Base-by-base conservation (phyloP, 228 moss, liverwort and hornwort genomes). In the Sphagnum magellanicum region DNA sequence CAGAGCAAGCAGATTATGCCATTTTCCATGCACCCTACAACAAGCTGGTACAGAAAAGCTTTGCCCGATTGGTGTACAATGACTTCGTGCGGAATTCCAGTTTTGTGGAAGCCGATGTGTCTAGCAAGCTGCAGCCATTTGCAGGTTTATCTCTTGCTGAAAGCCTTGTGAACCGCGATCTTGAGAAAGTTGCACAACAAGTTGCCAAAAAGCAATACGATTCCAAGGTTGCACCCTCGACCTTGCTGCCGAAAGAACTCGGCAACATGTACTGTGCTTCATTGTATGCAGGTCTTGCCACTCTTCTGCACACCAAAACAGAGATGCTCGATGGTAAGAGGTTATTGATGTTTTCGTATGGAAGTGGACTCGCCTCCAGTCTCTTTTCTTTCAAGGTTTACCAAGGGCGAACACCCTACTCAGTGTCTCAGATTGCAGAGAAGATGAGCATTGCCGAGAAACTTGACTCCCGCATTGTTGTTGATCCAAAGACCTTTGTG, bases 231-330 rank as follows among this genome's bases (percentile, higher is more conserved):
- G 86, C 67, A 61, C 93, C 97, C 65, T 74, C 93, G 53, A 83
- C 85, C 16, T 52, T 88, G 73, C 71, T 98, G 73, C 93, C 93
- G 46, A 98, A 98, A 76, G 84, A 84, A 72, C 80, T 98, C 32
- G 97, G 89, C 68, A 98, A 98, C 75, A 93, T 93, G 97, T 91
- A 93, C 67, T 98, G 97, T 79, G 93, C 93, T 59, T 90, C 97
- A n/a, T 79, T 93, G 16, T 93, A 98, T 75, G 93, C 93, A 59
- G 93, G 93, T 52, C 83, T 98, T 63, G 93, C 88, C 67, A 87
- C 90, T 5, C 87, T 93, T 49, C 74, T 98, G 61, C 85, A 93
- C 69, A 93, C 75, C 69, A 81, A 98, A 77, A 51, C 82, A 65
- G 87, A 87, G 5, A 73, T 79, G 3, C 32, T 32, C 32, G 88